Evolutionary conservation across 1,139 yeast genomes (phyloP), one percentile per base, ranked within the genome.

Genomic region (Lodderomyces margitis): DNA sequence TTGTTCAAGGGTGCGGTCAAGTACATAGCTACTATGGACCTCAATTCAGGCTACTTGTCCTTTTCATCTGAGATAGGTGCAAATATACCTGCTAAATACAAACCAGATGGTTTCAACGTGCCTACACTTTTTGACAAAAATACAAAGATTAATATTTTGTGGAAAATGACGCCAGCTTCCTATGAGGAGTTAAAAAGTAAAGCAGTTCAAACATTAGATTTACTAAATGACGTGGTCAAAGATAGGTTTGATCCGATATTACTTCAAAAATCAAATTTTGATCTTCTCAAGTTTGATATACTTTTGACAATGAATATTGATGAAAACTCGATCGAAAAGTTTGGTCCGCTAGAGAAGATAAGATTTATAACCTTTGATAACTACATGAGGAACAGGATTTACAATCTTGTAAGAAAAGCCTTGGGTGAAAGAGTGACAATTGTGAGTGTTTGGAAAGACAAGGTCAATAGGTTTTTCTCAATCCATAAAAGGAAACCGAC

Each of bases 191-290:
- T 92, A 45, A 80, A 76, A 46, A 73, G 74, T 45, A 81, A 81
- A 51, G 95, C 98, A 0, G 64, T 60, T 28, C 80, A 83, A 50
- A 83, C 98, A 0, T 68, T 86, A 48, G 69, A 62, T 3, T 68
- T 87, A 52, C 72, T 92, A 45, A 81, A 82, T 52, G 96, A 92
- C 57, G 83, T 82, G 21, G 86, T 87, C 4, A 79, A 75, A 45
- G 98, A 92, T 62, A 78, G 95, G 56, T 92, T 92, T 59, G 87
- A 83, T 47, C 74, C 81, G n/a, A 77, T 91, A n/a, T 87, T 92
- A 54, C 68, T 92, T 49, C 80, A 76, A 42, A 81, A 80, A 48
- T 73, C 84, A 31, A 70, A 71, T 40, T 68, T 71, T 40, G 79
- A 78, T 38, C 67, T 74, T 37, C 63, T 87, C 55, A 80, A 82